phyloP scores from a whole-genome alignment of 1,139 yeast genomes.

The Komagataea norvegica region DNA sequence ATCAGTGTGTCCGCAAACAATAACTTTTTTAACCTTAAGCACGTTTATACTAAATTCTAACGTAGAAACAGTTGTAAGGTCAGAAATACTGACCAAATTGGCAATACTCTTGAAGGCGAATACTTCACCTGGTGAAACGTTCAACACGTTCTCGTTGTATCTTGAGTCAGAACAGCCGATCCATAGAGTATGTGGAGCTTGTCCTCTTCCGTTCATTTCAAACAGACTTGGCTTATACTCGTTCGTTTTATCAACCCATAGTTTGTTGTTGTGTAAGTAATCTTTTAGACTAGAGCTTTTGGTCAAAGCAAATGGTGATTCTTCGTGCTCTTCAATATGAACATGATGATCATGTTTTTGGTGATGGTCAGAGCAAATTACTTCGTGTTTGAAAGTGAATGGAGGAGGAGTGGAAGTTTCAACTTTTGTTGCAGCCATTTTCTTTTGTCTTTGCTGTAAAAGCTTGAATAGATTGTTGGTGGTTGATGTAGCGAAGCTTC shows the following conservation, averaged over 20 bases:
- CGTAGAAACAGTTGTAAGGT: slow-evolving; percentile 74
- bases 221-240: slow-evolving; percentile 61
- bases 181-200: slow-evolving; percentile 91
- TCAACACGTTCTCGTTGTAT: slow-evolving; percentile 75
- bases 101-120: slow-evolving; percentile 95
- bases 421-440: slow-evolving; percentile 9
- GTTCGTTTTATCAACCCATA: slow-evolving; percentile 59
- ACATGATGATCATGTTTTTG: slow-evolving; percentile 5
- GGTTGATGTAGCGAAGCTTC: slow-evolving; percentile 1
- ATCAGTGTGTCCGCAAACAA: slow-evolving; percentile 96
- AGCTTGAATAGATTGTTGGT: slow-evolving; percentile 4
- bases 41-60: slow-evolving; percentile 89
- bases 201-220: slow-evolving; percentile 75
- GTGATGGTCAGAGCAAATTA: slow-evolving; percentile 2
- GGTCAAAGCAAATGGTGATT: slow-evolving; percentile 51
- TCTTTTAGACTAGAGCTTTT: slow-evolving; percentile 59
- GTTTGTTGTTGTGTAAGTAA: slow-evolving; percentile 61
- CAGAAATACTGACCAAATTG: slow-evolving; percentile 68
- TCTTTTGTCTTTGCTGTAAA: slow-evolving; percentile 3
- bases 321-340: slow-evolving; percentile 10
- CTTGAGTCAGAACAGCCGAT: slow-evolving; percentile 96
- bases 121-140: slow-evolving; percentile 86
- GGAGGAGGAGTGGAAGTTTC: slow-evolving; percentile 6
- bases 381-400: neutral
- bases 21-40: slow-evolving; percentile 73